Base-by-base conservation (phyloP, 2,329 filamentous ascomycete genomes). In the Penicillium sp. region DNA sequence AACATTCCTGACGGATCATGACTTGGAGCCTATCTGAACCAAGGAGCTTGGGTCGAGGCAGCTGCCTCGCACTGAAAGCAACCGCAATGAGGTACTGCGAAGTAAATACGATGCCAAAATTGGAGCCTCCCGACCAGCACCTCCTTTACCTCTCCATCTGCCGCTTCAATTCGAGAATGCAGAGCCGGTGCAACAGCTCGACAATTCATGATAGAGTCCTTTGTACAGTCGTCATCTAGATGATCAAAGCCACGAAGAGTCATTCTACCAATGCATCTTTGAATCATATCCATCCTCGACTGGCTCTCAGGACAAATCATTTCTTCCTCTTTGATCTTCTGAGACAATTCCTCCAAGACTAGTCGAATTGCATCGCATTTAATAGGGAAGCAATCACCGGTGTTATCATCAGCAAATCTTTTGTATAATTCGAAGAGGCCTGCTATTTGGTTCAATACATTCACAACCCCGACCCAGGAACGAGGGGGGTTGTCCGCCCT, bases 211-310 rank as follows among this genome's bases (percentile, higher is more conserved):
- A 43, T 18, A n/a, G 21, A 18, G 4, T 14, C 16, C 10, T 13
- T 3, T 5, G 5, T 43, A 19, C 13, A 13, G 13, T 19, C 3
- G 5, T 45, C 42, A 10, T 45, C 42, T n/a, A 16, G 33, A 45
- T 31, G 9, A 23, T 45, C 42, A n/a, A 31, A 31, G 21, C 42
- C 42, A 21, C n/a, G 18, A 13, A 31, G 24, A 13, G 42, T 45
- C n/a, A 45, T 8, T 16, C 26, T 45, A 7, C 42, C 42, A 45
- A 45, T 45, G n/a, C 42, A 45, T 45, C 24, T 29, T 31, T 31
- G 14, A 31, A 45, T 13, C 26, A 45, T 29, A 14, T 45, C 28
- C 28, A 45, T 29, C 6, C 19, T 29, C 24, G 18, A 45, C 11
- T 19, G 24, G 28, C 16, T 23, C 5, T 14, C 18, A 13, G 18